A percentile compares a stretch with the other conserved stretches of the same genome.
Conservation (phyloP, 1,139 yeast species). For the Blastobotrys proliferans region DNA sequence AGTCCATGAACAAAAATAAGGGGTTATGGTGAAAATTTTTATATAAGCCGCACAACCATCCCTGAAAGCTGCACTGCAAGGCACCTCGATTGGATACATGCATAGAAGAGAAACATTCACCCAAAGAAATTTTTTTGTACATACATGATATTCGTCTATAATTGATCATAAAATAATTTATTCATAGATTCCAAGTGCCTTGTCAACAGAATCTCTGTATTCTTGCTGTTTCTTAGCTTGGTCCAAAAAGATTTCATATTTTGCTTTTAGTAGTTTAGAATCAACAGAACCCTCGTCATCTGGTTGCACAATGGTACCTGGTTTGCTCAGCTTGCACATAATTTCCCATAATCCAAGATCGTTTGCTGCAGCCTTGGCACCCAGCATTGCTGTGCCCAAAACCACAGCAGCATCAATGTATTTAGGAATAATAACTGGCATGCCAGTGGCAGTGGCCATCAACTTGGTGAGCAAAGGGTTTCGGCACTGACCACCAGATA, state of each 20-base stretch:
- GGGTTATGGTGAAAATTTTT: too few relatives aligned
- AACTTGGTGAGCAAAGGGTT: constrained; percentile 83
- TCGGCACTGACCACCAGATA: constrained; percentile 97
- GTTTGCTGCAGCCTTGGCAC: constrained; percentile 76
- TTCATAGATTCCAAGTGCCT: constrained; percentile 25
- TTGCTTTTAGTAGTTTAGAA: constrained; percentile 64
- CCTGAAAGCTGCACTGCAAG: too few relatives aligned
- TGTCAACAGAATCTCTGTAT: constrained; percentile 68
- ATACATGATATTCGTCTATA: too few relatives aligned
- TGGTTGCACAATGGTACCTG: constrained; percentile 76
- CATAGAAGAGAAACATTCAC: too few relatives aligned
- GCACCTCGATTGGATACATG: too few relatives aligned
- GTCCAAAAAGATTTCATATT: constrained; percentile 80
- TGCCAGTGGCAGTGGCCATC: constrained; percentile 87
- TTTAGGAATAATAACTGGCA: constrained; percentile 89
- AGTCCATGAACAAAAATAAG: too few relatives aligned
- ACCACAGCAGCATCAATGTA: constrained; percentile 97
- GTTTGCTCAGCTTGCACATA: constrained; percentile 80
- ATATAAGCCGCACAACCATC: too few relatives aligned
- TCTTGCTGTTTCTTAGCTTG: constrained; percentile 77
- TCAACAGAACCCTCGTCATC: constrained; percentile 55
- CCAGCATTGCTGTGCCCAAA: constrained; percentile 89
- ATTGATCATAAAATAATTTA: too few relatives aligned
- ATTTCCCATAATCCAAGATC: constrained; percentile 63
- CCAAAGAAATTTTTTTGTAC: too few relatives aligned